Percentiles rank a stretch among this genome's conserved stretches.
These are phyloP conservation scores for Solanum verrucosum DNA, from an alignment of 257 asterid species.

Conservation along the genomic window DNA sequence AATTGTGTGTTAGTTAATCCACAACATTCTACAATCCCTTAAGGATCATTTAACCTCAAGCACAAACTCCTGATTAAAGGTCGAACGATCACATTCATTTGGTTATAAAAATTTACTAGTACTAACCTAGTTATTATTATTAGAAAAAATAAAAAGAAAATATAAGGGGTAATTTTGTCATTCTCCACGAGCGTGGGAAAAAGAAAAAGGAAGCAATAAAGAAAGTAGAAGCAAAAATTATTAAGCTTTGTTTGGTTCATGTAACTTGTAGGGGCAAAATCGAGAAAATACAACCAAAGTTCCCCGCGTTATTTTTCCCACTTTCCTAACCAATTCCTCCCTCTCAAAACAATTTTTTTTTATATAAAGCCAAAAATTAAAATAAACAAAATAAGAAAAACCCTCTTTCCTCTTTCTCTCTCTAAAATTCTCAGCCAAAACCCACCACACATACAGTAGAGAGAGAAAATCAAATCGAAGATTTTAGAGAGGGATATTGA, in stretches of 20 bases:
- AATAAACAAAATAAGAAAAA: not conserved
- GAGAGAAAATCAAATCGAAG: not conserved
- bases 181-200: not conserved
- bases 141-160: not conserved
- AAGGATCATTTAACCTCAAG: not conserved
- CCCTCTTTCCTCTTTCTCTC: not conserved
- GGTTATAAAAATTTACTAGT: not conserved
- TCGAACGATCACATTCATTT: not conserved
- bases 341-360: not conserved
- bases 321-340: not conserved
- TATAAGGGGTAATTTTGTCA: not conserved
- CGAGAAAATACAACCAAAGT: not conserved
- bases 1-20: too few relatives aligned
- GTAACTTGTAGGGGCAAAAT: not conserved
- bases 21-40: not conserved
- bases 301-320: not conserved
- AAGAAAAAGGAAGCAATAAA: not conserved
- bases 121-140: not conserved
- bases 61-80: not conserved
- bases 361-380: not conserved
- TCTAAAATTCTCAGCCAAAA: not conserved
- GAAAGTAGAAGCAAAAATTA: not conserved
- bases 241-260: not conserved
- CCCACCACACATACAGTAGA: not conserved
- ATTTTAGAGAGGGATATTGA: not conserved